Percentiles rank a stretch among this genome's conserved stretches.
phyloP scores from a whole-genome alignment of 371 early-diverging fungal genomes.

The Fennellomyces sp. region DNA sequence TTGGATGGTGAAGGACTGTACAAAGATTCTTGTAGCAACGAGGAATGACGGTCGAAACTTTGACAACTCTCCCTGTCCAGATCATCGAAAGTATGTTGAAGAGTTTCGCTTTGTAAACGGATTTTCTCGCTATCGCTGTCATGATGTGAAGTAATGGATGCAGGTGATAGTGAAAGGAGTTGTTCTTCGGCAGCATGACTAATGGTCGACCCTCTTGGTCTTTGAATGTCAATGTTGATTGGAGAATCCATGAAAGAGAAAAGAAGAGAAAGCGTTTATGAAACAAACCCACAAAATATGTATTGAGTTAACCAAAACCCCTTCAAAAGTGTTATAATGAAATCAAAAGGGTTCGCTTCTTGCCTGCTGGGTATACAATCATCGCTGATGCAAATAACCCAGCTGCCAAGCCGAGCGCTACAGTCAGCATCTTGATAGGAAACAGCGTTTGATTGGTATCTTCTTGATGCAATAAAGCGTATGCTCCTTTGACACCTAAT shows the following conservation, averaged over 20 bases:
- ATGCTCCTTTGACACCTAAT: constrained; percentile 47
- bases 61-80: neutral
- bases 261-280: too few species aligned
- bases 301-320: neutral
- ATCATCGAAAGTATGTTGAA: constrained; percentile 11
- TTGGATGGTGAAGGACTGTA: neutral
- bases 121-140: neutral
- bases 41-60: neutral
- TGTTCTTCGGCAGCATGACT: neutral
- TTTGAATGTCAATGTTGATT: neutral
- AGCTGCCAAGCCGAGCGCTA: constrained; percentile 44
- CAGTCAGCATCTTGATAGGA: constrained; percentile 40
- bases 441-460: constrained; percentile 29
- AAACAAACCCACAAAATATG: neutral
- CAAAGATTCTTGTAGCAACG: neutral
- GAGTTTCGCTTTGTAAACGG: constrained; percentile 1
- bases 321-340: constrained; percentile 25
- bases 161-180: neutral
- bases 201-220: neutral
- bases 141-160: neutral
- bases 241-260: neutral
- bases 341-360: constrained; percentile 39
- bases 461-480: constrained; percentile 37
- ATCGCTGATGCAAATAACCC: constrained; percentile 48
- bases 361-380: constrained; percentile 48